Evolutionary conservation across 345 rosid species (phyloP).

Genomic region (Dipteronia sinensis): DNA sequence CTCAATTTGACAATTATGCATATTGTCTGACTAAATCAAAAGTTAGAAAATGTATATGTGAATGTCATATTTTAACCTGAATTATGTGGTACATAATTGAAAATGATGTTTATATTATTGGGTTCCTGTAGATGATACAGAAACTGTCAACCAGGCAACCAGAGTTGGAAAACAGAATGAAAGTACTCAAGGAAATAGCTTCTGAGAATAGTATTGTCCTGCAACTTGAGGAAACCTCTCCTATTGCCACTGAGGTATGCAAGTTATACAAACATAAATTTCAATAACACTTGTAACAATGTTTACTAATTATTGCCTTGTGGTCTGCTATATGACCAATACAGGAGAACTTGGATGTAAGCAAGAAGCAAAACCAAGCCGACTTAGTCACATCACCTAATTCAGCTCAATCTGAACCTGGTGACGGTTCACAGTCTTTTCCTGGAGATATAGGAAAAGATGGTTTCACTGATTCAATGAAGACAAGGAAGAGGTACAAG

Average conservation of each 20-base stretch:
- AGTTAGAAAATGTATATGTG: too few relatives aligned
- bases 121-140: conserved; percentile 46
- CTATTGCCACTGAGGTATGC: conserved; percentile 45
- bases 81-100: neutral
- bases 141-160: conserved; percentile 67
- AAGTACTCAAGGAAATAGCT: conserved; percentile 71
- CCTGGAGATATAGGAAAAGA: conserved; percentile 23
- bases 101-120: neutral
- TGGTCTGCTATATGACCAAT: neutral
- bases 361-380: conserved; percentile 12
- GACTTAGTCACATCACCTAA: conserved; percentile 11
- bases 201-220: conserved; percentile 55
- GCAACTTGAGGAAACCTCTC: conserved; percentile 46
- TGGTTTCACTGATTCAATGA: conserved; percentile 35
- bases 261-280: neutral
- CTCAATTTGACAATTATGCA: neutral
- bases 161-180: conserved; percentile 56
- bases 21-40: neutral
- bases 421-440: neutral
- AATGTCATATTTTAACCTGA: neutral
- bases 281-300: neutral
- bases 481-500: conserved; percentile 55
- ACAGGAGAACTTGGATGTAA: conserved; percentile 15
- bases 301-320: neutral
- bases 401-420: conserved; percentile 22